Conservation (phyloP, 1,139 yeast genomes). For the Pneumocystis canis region DNA sequence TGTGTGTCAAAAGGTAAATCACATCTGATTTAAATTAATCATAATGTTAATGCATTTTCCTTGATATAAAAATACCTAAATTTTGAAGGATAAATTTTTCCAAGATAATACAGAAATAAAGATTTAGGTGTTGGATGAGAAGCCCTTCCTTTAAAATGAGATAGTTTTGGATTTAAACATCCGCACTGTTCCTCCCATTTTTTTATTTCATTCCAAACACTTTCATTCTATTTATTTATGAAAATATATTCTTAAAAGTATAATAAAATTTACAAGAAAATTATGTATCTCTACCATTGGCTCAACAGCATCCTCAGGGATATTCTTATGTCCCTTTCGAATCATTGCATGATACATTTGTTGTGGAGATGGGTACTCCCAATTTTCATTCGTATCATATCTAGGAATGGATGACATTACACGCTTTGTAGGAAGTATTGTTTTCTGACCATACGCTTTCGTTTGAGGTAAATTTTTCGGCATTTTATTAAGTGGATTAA, state of each 20-base stretch:
- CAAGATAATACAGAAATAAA: conserved; percentile 46
- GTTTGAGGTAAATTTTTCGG: conserved; percentile 49
- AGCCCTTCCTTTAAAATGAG: conserved; percentile 86
- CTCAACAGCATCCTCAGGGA: conserved; percentile 91
- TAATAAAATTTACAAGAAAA: conserved; percentile 32
- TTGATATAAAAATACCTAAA: conserved; percentile 30
- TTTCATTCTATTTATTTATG: conserved; percentile 44
- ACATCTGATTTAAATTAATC: conserved; percentile 18
- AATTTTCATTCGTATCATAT: conserved; percentile 50
- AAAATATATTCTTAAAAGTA: not conserved
- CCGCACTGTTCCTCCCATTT: conserved; percentile 56
- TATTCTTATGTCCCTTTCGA: conserved; percentile 71
- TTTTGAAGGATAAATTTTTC: conserved; percentile 54
- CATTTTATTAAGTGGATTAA: conserved; percentile 77
- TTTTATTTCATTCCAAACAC: conserved; percentile 91
- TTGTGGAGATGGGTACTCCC: conserved; percentile 99
- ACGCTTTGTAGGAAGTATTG: conserved; percentile 67
- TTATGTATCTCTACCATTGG: conserved; percentile 96
- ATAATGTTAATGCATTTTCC: not conserved
- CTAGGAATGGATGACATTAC: conserved; percentile 77
- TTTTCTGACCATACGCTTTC: conserved; percentile 65
- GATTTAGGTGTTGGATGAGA: conserved; percentile 84
- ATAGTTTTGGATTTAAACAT: conserved; percentile 54
- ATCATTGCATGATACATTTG: conserved; percentile 98
- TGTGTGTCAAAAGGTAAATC: conserved; percentile 95